Base-by-base conservation (phyloP, 768 basidiomycete genomes). In the Roridomyces roridus region DNA sequence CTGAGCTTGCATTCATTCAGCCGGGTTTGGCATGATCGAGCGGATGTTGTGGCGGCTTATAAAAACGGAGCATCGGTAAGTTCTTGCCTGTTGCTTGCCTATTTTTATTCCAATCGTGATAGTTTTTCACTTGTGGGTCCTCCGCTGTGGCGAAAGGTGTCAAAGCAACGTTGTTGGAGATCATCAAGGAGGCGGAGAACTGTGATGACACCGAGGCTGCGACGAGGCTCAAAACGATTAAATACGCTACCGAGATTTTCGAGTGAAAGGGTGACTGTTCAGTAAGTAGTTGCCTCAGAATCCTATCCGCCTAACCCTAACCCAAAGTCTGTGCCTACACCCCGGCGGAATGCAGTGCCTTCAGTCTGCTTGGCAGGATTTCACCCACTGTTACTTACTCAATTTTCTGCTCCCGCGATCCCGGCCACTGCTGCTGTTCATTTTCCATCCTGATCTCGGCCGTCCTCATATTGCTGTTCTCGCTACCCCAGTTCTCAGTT, bases 221-320 rank as follows among this genome's bases (percentile, higher is more conserved):
- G 10, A 53, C 67, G 44, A 8, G 15, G 15, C 76, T 77, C 51
- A 68, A 73, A 51, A 62, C 60, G 35, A 67, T 78, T 15, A 70
- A 80, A 15, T 80, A 77, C 59, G 77, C 77, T 3, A 77, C 78
- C 3, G 80, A 80, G 61, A 72, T 80, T 23, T 82, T 80, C 53
- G 78, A 78, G 23, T 81, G 60, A 65, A n/a, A n/a, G n/a, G n/a
- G n/a, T n/a, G n/a, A n/a, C n/a, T n/a, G n/a, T n/a, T n/a, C n/a
- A n/a, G n/a, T n/a, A n/a, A n/a, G n/a, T n/a, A n/a, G n/a, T n/a
- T n/a, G n/a, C n/a, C n/a, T n/a, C n/a, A n/a, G n/a, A n/a, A n/a
- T n/a, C n/a, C n/a, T n/a, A n/a, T n/a, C n/a, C n/a, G n/a, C n/a
- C n/a, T n/a, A n/a, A n/a, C n/a, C n/a, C n/a, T n/a, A n/a, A n/a